phyloP scores from a whole-genome alignment of 495 filamentous ascomycete genomes.

The Hyphodiscus hymeniophilus region DNA sequence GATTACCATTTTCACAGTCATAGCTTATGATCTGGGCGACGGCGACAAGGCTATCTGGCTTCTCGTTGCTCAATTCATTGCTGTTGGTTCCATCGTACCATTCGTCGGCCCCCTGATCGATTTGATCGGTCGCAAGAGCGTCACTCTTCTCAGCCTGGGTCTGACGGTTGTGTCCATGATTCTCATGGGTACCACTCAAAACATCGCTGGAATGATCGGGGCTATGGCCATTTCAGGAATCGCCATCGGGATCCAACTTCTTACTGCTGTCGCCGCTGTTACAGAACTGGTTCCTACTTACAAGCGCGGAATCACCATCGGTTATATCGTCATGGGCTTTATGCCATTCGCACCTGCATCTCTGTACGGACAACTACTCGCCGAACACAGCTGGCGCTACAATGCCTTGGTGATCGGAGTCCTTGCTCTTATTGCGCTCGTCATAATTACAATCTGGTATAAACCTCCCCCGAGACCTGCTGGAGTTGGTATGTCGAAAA shows the following conservation, averaged over 20 bases:
- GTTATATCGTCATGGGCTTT: neutral
- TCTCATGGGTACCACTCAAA: neutral
- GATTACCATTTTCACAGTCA: conserved; percentile 4
- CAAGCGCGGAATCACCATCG: neutral
- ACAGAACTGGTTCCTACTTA: neutral
- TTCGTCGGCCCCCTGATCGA: neutral
- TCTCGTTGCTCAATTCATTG: conserved; percentile 4
- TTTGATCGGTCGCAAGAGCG: neutral
- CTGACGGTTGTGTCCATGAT: neutral
- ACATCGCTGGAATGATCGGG: neutral
- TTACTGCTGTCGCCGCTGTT: neutral
- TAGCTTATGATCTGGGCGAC: neutral
- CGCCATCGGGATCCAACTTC: neutral
- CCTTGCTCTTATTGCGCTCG: neutral
- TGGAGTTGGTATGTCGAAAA: neutral
- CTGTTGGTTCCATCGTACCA: neutral
- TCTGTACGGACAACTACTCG: conserved; percentile 1
- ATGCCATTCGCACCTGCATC: neutral
- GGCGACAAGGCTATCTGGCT: neutral
- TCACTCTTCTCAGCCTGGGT: neutral
- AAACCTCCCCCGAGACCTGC: neutral
- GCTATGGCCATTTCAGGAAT: neutral
- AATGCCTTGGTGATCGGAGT: neutral
- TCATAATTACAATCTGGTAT: neutral
- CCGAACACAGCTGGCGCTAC: neutral